Evolutionary conservation across 2,329 filamentous ascomycete genomes (phyloP).

Genomic region (Akanthomyces lecanii): DNA sequence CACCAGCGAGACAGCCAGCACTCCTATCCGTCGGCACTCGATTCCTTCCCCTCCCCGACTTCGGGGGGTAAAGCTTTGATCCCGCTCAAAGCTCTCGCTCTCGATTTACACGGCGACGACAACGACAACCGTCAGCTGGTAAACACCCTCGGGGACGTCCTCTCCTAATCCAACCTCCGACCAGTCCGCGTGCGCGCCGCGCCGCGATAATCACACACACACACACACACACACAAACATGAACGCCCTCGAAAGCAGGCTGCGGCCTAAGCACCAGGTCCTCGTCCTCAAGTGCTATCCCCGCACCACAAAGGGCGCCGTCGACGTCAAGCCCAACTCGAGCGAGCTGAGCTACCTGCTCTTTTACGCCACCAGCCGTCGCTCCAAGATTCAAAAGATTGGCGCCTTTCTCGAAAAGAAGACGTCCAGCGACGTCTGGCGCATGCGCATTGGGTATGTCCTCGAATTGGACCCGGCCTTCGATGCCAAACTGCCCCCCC

Average conservation of each 20-base stretch:
- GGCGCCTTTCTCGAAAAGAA: slow-evolving; percentile 92
- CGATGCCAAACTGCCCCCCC: not conserved
- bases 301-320: slow-evolving; percentile 81
- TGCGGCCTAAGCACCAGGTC: slow-evolving; percentile 94
- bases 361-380: slow-evolving; percentile 91
- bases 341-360: slow-evolving; percentile 95
- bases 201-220: not conserved
- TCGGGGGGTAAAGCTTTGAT: not conserved
- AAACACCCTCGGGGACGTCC: not conserved
- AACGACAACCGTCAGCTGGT: not conserved
- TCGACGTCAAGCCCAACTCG: slow-evolving; percentile 92
- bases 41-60: not conserved
- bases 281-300: slow-evolving; percentile 96
- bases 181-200: not conserved
- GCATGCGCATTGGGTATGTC: slow-evolving; percentile 74
- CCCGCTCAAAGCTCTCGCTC: not conserved
- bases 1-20: not conserved
- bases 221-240: slow-evolving; percentile 34
- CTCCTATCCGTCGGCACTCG: not conserved
- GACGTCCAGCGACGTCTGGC: slow-evolving; percentile 86
- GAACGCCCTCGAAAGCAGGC: slow-evolving; percentile 63
- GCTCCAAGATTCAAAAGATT: slow-evolving; percentile 95
- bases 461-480: not conserved
- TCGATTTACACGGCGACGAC: not conserved
- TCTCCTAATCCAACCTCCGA: not conserved